Evolutionary conservation across 345 rosid genomes (phyloP).

Genomic region (Rubroshorea leprosula): DNA sequence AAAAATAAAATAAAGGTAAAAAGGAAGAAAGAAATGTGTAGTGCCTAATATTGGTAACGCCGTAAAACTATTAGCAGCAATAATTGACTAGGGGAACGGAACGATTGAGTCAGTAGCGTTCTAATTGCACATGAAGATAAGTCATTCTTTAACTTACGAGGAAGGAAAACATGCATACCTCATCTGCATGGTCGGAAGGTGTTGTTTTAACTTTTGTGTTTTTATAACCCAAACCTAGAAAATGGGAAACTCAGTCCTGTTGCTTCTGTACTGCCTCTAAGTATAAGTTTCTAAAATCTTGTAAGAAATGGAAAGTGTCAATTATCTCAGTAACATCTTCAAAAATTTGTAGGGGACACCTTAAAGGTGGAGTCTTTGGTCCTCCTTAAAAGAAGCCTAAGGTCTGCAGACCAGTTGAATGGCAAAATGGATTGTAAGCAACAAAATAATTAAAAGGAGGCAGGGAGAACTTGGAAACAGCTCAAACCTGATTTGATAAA

Average conservation of each 20-base stretch:
- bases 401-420: slow-evolving; percentile 95
- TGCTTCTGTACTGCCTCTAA: background rate
- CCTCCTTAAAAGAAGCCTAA: slow-evolving; percentile 91
- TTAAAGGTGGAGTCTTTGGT: slow-evolving; percentile 96
- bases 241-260: background rate
- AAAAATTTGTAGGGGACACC: slow-evolving; percentile 29
- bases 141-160: too few relatives aligned
- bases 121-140: too few relatives aligned
- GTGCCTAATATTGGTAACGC: too few relatives aligned
- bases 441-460: background rate
- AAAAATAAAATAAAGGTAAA: too few relatives aligned
- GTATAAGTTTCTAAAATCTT: background rate
- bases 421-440: slow-evolving; percentile 13
- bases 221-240: background rate
- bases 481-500: slow-evolving; percentile 77
- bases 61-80: too few relatives aligned
- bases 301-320: background rate
- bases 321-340: background rate
- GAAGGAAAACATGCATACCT: too few relatives aligned
- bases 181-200: too few relatives aligned
- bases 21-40: too few relatives aligned
- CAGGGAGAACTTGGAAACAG: slow-evolving; percentile 6
- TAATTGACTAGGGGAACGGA: too few relatives aligned
- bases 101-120: too few relatives aligned
- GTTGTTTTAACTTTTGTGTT: background rate